These are phyloP conservation scores for Diaporthe caulivora DNA, from an alignment of 2,329 filamentous ascomycete genomes.

Conservation along the genomic window DNA sequence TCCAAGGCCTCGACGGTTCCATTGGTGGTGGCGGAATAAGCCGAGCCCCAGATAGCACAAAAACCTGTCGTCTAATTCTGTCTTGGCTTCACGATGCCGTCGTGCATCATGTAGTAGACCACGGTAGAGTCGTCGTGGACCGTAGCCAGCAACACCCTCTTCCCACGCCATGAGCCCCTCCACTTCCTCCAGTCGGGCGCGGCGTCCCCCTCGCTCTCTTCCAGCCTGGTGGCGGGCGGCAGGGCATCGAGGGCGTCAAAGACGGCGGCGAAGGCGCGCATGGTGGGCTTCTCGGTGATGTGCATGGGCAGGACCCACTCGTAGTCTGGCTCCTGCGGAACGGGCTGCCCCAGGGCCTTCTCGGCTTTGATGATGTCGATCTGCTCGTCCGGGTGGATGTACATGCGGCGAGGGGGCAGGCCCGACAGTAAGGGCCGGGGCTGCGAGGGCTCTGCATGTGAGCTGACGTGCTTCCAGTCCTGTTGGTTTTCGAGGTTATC, in stretches of 20 bases:
- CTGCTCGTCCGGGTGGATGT: conserved; percentile 87
- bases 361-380: conserved; percentile 76
- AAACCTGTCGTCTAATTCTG: conserved; percentile 72
- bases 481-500: conserved; percentile 83
- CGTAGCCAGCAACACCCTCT: conserved; percentile 80
- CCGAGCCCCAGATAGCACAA: not conserved
- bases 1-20: not conserved
- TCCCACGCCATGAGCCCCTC: conserved; percentile 63
- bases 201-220: conserved; percentile 43
- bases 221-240: conserved; percentile 50
- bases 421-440: conserved; percentile 77
- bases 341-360: conserved; percentile 58
- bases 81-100: conserved; percentile 87
- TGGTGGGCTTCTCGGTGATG: conserved; percentile 78
- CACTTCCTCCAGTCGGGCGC: conserved; percentile 54
- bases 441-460: conserved; percentile 63
- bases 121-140: conserved; percentile 85
- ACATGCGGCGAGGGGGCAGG: conserved; percentile 78
- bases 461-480: conserved; percentile 74
- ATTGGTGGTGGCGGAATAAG: not conserved
- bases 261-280: conserved; percentile 74
- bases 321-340: conserved; percentile 65
- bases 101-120: conserved; percentile 87
- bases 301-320: conserved; percentile 86
- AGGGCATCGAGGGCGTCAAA: conserved; percentile 72